phyloP scores from a whole-genome alignment of 257 asterid species.

The Capsicum rhomboideum region DNA sequence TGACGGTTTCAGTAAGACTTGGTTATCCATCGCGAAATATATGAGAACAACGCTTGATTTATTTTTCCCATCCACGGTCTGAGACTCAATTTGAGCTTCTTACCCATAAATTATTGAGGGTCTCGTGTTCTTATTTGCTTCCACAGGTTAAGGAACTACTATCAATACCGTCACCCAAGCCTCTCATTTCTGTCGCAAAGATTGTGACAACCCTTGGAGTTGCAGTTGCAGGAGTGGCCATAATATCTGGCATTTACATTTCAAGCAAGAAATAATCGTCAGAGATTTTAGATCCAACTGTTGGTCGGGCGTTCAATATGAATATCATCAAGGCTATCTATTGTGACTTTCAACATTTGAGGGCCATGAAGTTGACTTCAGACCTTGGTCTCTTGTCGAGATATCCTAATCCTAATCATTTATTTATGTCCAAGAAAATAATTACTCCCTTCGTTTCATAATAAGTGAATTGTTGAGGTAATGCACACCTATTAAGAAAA shows the following conservation, averaged over 20 bases:
- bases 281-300: not conserved
- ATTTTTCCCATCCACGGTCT: not conserved
- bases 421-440: no score
- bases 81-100: not conserved
- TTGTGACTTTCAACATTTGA: not conserved
- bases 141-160: constrained; percentile 51
- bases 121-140: not conserved
- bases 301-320: not conserved
- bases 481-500: no score
- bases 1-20: not conserved
- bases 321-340: not conserved
- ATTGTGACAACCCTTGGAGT: constrained; percentile 51
- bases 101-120: not conserved
- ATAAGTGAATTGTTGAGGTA: no score
- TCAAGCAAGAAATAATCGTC: constrained; percentile 51
- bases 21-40: not conserved
- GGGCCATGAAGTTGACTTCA: not conserved
- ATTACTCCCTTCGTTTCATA: no score
- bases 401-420: no score
- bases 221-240: constrained; percentile 66
- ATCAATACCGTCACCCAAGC: constrained; percentile 35
- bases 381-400: no score
- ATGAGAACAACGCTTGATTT: not conserved
- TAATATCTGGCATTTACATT: constrained; percentile 55
- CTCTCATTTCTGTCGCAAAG: constrained; percentile 22